phyloP scores from a whole-genome alignment of 768 basidiomycete species.

The Cystofilobasidium ferigula region DNA sequence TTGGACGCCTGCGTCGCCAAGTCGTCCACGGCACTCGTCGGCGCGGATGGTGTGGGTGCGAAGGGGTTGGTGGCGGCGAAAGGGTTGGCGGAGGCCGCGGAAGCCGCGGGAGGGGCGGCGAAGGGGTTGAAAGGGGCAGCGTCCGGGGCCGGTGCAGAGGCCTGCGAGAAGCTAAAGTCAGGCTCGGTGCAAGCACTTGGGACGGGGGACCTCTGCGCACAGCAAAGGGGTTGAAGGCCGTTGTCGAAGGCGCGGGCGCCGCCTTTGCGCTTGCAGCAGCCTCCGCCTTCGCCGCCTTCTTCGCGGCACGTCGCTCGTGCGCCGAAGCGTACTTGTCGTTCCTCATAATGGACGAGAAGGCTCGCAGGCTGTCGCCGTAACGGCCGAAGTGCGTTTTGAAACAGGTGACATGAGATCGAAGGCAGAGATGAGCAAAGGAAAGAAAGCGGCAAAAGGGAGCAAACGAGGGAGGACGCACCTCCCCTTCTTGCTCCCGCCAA shows the following conservation, averaged over 20 bases:
- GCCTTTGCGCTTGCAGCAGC: conserved; percentile 6
- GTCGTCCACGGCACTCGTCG: background rate
- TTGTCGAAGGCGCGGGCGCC: background rate
- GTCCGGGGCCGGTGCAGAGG: background rate
- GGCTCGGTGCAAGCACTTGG: background rate
- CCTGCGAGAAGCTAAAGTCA: background rate
- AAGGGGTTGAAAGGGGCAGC: conserved; percentile 11
- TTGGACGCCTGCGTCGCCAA: background rate
- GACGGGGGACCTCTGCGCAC: conserved; percentile 39
- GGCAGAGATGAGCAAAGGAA: no score
- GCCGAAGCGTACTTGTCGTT: conserved; percentile 60
- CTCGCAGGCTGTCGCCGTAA: conserved; percentile 51
- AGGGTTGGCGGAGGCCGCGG: background rate
- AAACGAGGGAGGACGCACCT: conserved; percentile 33
- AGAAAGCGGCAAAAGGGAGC: no score
- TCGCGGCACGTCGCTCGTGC: conserved; percentile 26
- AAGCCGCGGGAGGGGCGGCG: background rate
- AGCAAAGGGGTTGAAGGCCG: conserved; percentile 58
- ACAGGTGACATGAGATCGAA: no score
- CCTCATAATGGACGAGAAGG: conserved; percentile 63
- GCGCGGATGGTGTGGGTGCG: background rate
- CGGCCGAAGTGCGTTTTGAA: background rate
- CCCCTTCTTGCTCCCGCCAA: conserved; percentile 50
- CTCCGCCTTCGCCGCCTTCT: conserved; percentile 19
- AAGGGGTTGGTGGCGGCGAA: background rate